A percentile compares a stretch with the other conserved stretches of the same genome.
Conservation (phyloP, 2,329 filamentous ascomycete genomes). For the Kalaharituber pfeilii region DNA sequence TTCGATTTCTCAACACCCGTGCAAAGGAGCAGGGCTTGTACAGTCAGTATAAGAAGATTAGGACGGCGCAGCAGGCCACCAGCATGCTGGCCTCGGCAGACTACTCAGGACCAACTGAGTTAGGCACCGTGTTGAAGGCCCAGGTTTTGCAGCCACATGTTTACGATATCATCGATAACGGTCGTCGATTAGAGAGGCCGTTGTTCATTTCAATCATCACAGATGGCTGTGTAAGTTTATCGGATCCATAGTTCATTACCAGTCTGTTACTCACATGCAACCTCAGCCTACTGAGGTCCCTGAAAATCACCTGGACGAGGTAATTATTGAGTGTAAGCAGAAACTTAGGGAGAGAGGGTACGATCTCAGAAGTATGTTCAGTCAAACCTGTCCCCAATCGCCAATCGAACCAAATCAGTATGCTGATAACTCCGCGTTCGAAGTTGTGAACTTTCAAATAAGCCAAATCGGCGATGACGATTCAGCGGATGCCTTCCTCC, state of each 20-base stretch:
- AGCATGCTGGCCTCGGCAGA: not conserved
- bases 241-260: too few relatives aligned
- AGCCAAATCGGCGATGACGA: slow-evolving; percentile 1
- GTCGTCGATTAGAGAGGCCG: not conserved
- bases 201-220: slow-evolving; percentile 2
- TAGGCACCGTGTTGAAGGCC: not conserved
- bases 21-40: not conserved
- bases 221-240: not conserved
- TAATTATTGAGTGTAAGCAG: slow-evolving; percentile 1
- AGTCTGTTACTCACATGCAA: too few relatives aligned
- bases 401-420: not conserved
- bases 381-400: not conserved
- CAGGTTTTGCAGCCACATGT: not conserved
- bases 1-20: slow-evolving; percentile 1
- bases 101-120: not conserved
- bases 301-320: not conserved
- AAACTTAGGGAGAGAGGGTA: not conserved
- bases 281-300: not conserved
- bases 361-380: not conserved
- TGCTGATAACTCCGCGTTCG: not conserved
- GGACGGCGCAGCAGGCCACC: not conserved
- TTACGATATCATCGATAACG: not conserved
- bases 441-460: not conserved
- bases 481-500: not conserved
- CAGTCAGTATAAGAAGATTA: not conserved